phyloP scores from a whole-genome alignment of 306 rosid genomes.

The Ormosia emarginata region DNA sequence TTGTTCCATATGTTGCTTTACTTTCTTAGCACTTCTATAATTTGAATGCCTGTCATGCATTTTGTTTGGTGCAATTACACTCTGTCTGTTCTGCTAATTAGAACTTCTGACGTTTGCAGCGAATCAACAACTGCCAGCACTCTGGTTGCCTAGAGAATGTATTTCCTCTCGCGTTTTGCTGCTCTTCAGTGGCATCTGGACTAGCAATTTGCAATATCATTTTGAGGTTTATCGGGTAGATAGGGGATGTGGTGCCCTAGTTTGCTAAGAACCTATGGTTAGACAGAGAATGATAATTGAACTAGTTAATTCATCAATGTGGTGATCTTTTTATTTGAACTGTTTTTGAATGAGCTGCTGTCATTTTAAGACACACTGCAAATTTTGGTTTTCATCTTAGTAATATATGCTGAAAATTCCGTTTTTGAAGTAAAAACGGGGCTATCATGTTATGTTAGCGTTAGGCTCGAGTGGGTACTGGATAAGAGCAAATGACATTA shows the following conservation, averaged over 20 bases:
- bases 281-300: slow-evolving; percentile 7
- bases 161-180: background rate
- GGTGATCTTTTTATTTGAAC: background rate
- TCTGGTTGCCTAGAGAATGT: slow-evolving; percentile 37
- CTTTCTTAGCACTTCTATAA: background rate
- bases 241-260: background rate
- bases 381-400: background rate
- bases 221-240: slow-evolving; percentile 10
- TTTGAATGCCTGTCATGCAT: background rate
- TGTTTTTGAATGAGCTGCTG: background rate
- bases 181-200: background rate
- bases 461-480: background rate
- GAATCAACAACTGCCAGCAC: slow-evolving; percentile 60
- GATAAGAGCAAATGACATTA: too few relatives aligned
- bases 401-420: background rate
- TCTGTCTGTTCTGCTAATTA: background rate
- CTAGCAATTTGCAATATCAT: background rate
- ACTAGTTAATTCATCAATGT: background rate
- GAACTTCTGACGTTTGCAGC: slow-evolving; percentile 16
- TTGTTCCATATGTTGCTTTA: background rate
- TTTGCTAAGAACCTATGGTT: background rate
- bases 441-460: background rate
- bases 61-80: background rate
- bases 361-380: slow-evolving; percentile 1
- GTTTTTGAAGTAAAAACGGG: background rate